These are phyloP conservation scores for Solanum chmielewskii DNA, from an alignment of 257 asterid genomes.

Conservation along the genomic window DNA sequence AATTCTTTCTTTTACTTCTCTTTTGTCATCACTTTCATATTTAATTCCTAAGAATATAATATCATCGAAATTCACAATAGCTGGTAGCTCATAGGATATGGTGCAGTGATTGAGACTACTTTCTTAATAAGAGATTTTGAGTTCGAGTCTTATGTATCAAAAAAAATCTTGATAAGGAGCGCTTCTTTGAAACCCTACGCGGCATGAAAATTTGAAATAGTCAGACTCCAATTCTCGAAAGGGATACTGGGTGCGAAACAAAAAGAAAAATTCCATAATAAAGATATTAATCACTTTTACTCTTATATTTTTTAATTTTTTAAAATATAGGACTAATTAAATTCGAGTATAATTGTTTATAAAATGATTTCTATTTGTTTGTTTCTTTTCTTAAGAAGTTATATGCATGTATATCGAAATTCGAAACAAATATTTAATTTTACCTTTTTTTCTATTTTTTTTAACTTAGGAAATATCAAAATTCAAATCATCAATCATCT, in stretches of 20 bases:
- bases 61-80: no score
- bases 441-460: background rate
- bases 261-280: background rate
- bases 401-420: background rate
- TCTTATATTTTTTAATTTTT: background rate
- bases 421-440: background rate
- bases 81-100: no score
- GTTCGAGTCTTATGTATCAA: no score
- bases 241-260: background rate
- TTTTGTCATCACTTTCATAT: background rate
- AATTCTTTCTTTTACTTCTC: background rate
- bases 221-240: no score
- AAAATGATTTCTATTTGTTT: background rate
- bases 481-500: background rate
- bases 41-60: no score
- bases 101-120: no score
- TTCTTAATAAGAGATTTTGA: no score
- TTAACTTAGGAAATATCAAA: background rate
- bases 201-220: no score
- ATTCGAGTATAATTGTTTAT: background rate
- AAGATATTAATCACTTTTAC: background rate
- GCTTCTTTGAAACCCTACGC: no score
- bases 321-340: background rate
- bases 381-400: background rate
- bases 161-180: fast-evolving